Evolutionary conservation across 78 protist genomes (phyloP).

Genomic region (Diacronema lutheri): DNA sequence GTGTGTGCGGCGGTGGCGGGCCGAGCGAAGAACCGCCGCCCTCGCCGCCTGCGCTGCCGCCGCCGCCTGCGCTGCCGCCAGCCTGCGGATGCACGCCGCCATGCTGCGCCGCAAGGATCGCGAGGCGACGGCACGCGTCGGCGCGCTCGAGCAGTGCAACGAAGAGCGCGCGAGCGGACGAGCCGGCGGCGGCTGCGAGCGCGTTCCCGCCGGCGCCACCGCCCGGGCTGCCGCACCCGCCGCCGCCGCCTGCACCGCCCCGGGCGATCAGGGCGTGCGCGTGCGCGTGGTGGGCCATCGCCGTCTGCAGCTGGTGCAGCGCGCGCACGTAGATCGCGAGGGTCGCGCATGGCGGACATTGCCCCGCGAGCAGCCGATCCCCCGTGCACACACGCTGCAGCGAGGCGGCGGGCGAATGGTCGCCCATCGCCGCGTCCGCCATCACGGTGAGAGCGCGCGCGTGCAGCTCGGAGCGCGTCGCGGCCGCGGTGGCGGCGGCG

Average conservation of each 20-base stretch:
- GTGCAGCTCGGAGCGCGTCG: too few relatives aligned
- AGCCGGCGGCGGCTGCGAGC: too few relatives aligned
- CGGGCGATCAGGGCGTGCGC: not conserved
- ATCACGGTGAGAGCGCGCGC: not conserved
- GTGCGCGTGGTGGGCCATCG: not conserved
- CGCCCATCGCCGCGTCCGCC: not conserved
- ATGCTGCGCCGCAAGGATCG: too few relatives aligned
- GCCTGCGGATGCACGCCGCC: too few relatives aligned
- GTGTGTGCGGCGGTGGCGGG: too few relatives aligned
- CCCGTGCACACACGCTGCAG: not conserved
- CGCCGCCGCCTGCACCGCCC: too few relatives aligned
- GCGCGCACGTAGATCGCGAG: conserved; percentile 14
- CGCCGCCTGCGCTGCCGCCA: too few relatives aligned
- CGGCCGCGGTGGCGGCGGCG: not conserved
- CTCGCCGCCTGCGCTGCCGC: too few relatives aligned
- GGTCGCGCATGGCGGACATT: not conserved
- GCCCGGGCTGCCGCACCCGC: too few relatives aligned
- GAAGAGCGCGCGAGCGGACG: not conserved
- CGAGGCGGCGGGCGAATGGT: not conserved
- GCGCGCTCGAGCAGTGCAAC: not conserved
- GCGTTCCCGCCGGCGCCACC: too few relatives aligned
- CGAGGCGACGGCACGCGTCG: not conserved
- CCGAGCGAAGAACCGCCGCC: too few relatives aligned
- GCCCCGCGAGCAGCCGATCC: not conserved
- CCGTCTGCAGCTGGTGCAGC: not conserved